Evolutionary conservation across 768 basidiomycete genomes (phyloP).

Genomic region (Chlorophyllum brunneum): DNA sequence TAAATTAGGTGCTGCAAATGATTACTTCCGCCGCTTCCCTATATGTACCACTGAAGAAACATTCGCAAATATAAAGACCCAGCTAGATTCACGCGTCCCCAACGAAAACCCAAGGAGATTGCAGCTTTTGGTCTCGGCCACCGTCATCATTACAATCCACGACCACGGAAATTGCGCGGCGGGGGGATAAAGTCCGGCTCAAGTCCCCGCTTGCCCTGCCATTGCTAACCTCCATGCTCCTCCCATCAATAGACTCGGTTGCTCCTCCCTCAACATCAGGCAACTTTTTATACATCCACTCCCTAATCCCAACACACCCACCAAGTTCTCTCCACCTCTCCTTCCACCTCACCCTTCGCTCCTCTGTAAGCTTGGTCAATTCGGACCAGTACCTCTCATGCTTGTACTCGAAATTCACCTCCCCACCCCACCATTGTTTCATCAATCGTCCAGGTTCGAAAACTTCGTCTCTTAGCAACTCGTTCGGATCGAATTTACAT

Average conservation of each 20-base stretch:
- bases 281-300: slow-evolving; percentile 67
- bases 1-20: too few species aligned
- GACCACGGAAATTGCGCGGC: not conserved
- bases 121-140: not conserved
- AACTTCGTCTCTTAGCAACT: slow-evolving; percentile 54
- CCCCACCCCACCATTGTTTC: slow-evolving; percentile 67
- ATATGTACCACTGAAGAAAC: too few species aligned
- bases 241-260: not conserved
- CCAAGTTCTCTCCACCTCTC: slow-evolving; percentile 71
- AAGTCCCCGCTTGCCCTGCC: not conserved
- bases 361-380: slow-evolving; percentile 51
- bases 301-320: slow-evolving; percentile 64
- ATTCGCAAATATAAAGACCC: too few species aligned
- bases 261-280: not conserved
- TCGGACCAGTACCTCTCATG: slow-evolving; percentile 77
- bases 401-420: slow-evolving; percentile 60
- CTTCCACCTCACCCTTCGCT: slow-evolving; percentile 44
- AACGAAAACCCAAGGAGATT: slow-evolving; percentile 4
- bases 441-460: slow-evolving; percentile 72
- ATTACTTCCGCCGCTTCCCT: too few species aligned
- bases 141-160: not conserved
- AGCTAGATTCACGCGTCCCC: not conserved
- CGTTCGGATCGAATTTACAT: slow-evolving; percentile 68
- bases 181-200: not conserved
- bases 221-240: too few species aligned